These are phyloP conservation scores for Wickerhamomyces sp. DNA, from an alignment of 1,139 yeast species.

Conservation along the genomic window DNA sequence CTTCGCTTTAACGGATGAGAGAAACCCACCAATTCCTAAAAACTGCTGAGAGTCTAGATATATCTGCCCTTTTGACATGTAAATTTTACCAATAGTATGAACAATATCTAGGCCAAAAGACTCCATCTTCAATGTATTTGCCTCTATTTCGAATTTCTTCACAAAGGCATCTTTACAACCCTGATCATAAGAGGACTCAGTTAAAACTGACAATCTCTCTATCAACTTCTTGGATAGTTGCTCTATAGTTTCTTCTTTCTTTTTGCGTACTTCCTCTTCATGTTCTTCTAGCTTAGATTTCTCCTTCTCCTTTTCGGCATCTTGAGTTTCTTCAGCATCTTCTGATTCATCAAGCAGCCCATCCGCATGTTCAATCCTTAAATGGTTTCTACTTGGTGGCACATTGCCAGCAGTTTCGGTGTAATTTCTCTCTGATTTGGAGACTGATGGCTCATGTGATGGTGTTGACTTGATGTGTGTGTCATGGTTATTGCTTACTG, in stretches of 20 bases:
- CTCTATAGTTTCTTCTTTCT: constrained; percentile 68
- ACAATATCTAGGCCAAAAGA: constrained; percentile 89
- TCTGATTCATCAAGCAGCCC: background rate
- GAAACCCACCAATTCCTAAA: constrained; percentile 80
- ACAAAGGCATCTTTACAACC: constrained; percentile 68
- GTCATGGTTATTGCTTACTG: too few species aligned
- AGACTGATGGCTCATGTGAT: background rate
- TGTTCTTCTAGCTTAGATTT: constrained; percentile 58
- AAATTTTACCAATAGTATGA: constrained; percentile 80
- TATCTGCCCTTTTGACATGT: constrained; percentile 60
- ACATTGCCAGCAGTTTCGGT: background rate
- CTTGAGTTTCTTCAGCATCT: background rate
- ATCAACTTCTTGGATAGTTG: constrained; percentile 61
- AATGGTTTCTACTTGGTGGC: too few species aligned
- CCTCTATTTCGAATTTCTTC: constrained; percentile 73
- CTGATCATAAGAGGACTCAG: constrained; percentile 74
- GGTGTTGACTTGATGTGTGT: too few species aligned
- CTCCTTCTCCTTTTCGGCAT: constrained; percentile 35
- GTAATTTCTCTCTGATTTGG: background rate
- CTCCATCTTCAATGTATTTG: constrained; percentile 86
- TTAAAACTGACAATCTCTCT: constrained; percentile 66
- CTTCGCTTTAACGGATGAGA: constrained; percentile 80
- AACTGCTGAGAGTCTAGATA: constrained; percentile 67
- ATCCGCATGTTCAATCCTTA: background rate
- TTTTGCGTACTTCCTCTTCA: constrained; percentile 72